Conservation (phyloP, 2,329 filamentous ascomycete species). For the Verruconis gallopava region DNA sequence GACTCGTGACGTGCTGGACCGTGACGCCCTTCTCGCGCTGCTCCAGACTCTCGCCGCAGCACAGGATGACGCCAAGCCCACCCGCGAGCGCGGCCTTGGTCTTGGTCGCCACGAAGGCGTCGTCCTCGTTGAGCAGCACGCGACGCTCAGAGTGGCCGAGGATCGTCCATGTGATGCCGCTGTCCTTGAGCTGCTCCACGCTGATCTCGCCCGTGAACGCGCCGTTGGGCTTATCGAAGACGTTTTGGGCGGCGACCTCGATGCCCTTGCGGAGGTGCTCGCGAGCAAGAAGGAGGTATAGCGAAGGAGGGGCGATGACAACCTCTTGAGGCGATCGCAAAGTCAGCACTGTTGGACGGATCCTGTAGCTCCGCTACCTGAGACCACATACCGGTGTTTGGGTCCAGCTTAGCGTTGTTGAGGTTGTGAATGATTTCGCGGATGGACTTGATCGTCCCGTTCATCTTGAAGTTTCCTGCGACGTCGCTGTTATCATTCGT, state of each 20-base stretch:
- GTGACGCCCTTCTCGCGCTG: constrained; percentile 79
- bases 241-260: constrained; percentile 88
- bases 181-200: constrained; percentile 80
- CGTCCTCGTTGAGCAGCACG: constrained; percentile 74
- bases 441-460: constrained; percentile 81
- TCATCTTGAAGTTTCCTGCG: constrained; percentile 35
- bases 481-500: neutral
- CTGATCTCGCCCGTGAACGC: constrained; percentile 97
- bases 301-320: constrained; percentile 77
- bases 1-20: constrained; percentile 69
- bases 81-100: constrained; percentile 84
- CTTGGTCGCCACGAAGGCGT: constrained; percentile 81
- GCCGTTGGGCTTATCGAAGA: constrained; percentile 92
- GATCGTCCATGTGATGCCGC: constrained; percentile 77
- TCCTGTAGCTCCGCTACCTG: neutral
- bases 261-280: constrained; percentile 63
- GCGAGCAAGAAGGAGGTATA: constrained; percentile 82
- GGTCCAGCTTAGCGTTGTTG: constrained; percentile 71
- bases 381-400: constrained; percentile 52
- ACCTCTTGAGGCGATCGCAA: constrained; percentile 60
- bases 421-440: constrained; percentile 82
- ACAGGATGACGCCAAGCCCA: constrained; percentile 85
- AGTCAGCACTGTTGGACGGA: constrained; percentile 1
- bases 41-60: constrained; percentile 91
- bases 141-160: constrained; percentile 93